These are phyloP conservation scores for Misopates orontium DNA, from an alignment of 257 asterid species.

Conservation along the genomic window DNA sequence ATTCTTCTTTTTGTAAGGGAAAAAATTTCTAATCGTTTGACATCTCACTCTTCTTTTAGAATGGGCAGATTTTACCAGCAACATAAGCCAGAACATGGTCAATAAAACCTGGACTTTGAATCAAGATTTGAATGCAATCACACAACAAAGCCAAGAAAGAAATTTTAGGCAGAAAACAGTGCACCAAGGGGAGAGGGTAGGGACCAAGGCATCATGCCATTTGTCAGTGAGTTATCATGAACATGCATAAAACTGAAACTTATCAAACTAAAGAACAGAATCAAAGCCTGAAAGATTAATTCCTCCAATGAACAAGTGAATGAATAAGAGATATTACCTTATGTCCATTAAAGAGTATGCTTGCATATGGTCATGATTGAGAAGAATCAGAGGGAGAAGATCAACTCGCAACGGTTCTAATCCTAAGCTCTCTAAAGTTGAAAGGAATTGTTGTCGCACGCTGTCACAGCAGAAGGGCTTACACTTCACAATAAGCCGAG, in stretches of 20 bases:
- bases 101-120: no score
- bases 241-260: slow-evolving; percentile 5
- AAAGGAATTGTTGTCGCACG: slow-evolving; percentile 79
- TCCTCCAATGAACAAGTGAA: slow-evolving; percentile 25
- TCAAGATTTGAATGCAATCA: no score
- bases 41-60: no score
- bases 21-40: no score
- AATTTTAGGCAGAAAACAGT: no score
- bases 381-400: slow-evolving; percentile 93
- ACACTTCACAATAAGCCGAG: slow-evolving; percentile 94
- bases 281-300: slow-evolving; percentile 12
- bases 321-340: slow-evolving; percentile 51
- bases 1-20: no score
- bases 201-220: no score
- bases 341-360: slow-evolving; percentile 98
- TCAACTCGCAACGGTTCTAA: slow-evolving; percentile 94
- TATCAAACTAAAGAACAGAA: not conserved
- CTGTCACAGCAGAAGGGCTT: slow-evolving; percentile 96
- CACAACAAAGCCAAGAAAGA: no score
- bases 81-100: no score
- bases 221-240: no score
- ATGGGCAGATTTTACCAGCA: no score
- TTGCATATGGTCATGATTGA: slow-evolving; percentile 99
- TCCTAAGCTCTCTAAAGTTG: slow-evolving; percentile 88
- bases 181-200: no score